These are phyloP conservation scores for Cyberlindnera amylophila DNA, from an alignment of 805 yeast genomes.

Conservation along the genomic window DNA sequence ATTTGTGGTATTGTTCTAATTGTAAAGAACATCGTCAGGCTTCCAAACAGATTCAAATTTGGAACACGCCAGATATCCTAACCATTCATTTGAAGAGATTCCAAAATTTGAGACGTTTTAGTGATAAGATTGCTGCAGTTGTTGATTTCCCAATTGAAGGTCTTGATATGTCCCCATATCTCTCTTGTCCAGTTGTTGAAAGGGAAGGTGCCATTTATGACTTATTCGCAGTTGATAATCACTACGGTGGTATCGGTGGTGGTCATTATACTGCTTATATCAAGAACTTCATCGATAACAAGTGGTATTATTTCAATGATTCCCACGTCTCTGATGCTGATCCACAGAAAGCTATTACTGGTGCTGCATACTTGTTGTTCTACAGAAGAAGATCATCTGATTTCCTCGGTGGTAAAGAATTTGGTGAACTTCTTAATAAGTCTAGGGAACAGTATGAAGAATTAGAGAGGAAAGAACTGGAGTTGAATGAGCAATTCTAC, in stretches of 20 bases:
- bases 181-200: slow-evolving; percentile 34
- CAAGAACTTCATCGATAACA: slow-evolving; percentile 66
- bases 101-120: slow-evolving; percentile 75
- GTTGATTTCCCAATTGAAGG: slow-evolving; percentile 87
- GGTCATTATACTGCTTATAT: slow-evolving; percentile 95
- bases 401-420: slow-evolving; percentile 45
- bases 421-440: slow-evolving; percentile 37
- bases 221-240: slow-evolving; percentile 89
- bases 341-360: slow-evolving; percentile 58
- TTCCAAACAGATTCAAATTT: slow-evolving; percentile 81
- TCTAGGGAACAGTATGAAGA: slow-evolving; percentile 37
- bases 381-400: slow-evolving; percentile 52
- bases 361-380: slow-evolving; percentile 84
- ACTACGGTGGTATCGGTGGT: slow-evolving; percentile 94
- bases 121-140: slow-evolving; percentile 83
- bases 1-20: slow-evolving; percentile 88
- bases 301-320: slow-evolving; percentile 92
- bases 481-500: slow-evolving; percentile 27
- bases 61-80: slow-evolving; percentile 91
- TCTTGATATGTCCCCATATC: slow-evolving; percentile 64
- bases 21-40: slow-evolving; percentile 91
- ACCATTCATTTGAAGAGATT: slow-evolving; percentile 89
- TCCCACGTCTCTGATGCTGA: slow-evolving; percentile 61
- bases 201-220: slow-evolving; percentile 57
- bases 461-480: slow-evolving; percentile 20